A percentile compares a stretch with the other conserved stretches of the same genome.
Evolutionary conservation across 352 stramenopile genomes (phyloP).

Genomic region (Blastocystis sp.): DNA sequence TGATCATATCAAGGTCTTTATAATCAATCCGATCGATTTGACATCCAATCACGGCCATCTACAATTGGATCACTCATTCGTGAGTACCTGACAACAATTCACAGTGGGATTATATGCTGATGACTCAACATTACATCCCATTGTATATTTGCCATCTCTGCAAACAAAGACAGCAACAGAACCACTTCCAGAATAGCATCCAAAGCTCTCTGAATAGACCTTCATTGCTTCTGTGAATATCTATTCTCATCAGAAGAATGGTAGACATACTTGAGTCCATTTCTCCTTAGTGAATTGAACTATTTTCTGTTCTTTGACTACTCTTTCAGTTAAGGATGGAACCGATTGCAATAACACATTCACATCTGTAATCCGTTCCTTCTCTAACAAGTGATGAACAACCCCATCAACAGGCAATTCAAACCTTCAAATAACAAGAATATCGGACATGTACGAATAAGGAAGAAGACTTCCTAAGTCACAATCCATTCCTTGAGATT

Average conservation of each 20-base stretch:
- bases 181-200: conserved; percentile 19
- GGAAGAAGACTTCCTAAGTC: conserved; percentile 6
- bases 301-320: background rate
- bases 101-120: conserved; percentile 55
- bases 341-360: too few relatives aligned
- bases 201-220: background rate
- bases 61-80: background rate
- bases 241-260: background rate
- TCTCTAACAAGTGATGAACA: conserved; percentile 56
- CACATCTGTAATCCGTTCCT: too few relatives aligned
- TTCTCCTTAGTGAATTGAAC: background rate
- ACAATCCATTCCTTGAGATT: conserved; percentile 34
- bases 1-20: background rate
- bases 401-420: conserved; percentile 52
- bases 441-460: background rate
- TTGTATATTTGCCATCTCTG: background rate
- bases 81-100: conserved; percentile 12
- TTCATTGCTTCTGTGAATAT: background rate
- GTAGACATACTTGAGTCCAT: background rate
- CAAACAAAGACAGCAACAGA: background rate
- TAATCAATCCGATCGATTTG: background rate
- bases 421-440: background rate
- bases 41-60: conserved; percentile 52
- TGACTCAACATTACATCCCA: conserved; percentile 17
- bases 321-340: background rate